These are phyloP conservation scores for Plasmodium chabaudi DNA, from an alignment of 169 alveolate species.

Conservation along the genomic window DNA sequence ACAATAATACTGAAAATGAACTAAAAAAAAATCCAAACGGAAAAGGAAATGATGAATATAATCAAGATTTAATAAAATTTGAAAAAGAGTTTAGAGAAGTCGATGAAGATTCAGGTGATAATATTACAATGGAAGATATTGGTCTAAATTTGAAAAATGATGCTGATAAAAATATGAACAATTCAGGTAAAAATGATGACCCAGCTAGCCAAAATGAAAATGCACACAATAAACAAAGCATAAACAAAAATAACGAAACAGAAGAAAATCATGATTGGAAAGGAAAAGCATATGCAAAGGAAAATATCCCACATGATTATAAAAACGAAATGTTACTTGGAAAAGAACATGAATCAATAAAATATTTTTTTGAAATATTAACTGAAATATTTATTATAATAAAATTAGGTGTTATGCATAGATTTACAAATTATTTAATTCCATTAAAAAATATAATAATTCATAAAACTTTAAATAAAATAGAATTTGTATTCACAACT, in stretches of 20 bases:
- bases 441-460: constrained; percentile 37
- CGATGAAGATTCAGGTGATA: constrained; percentile 8
- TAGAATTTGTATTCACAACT: constrained; percentile 8
- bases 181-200: not conserved
- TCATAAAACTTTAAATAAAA: constrained; percentile 8
- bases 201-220: not conserved
- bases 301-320: not conserved
- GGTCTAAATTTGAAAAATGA: not conserved
- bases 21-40: not conserved
- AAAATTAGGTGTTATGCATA: constrained; percentile 29
- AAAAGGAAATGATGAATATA: not conserved
- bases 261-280: not conserved
- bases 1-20: too few species aligned
- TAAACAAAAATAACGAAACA: not conserved
- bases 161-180: not conserved
- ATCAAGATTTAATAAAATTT: not conserved
- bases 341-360: constrained; percentile 32
- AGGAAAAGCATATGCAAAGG: not conserved
- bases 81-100: not conserved
- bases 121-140: not conserved
- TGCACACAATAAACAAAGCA: not conserved
- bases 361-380: constrained; percentile 29
- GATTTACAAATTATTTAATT: constrained; percentile 17
- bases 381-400: constrained; percentile 13
- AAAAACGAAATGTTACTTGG: not conserved